Percentiles rank a stretch among this genome's conserved stretches.
Evolutionary conservation across 2,329 filamentous ascomycete species (phyloP).

Genomic region (Fusarium domesticum): DNA sequence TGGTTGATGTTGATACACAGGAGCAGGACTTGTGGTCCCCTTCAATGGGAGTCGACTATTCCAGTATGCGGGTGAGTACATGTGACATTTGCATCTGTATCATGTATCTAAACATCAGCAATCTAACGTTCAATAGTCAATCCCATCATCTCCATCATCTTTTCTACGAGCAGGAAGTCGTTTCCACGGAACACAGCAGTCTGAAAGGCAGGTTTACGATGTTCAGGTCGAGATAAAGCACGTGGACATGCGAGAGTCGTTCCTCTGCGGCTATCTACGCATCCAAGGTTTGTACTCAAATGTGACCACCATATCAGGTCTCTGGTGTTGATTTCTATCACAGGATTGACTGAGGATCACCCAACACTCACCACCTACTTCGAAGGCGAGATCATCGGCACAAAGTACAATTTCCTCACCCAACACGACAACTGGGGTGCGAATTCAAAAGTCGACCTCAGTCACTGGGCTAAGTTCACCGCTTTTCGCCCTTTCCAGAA

Average conservation of each 20-base stretch:
- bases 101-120: slow-evolving; percentile 2
- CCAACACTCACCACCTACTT: slow-evolving; percentile 98
- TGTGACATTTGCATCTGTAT: too few relatives aligned
- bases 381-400: slow-evolving; percentile 95
- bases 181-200: slow-evolving; percentile 88
- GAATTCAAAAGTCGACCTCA: slow-evolving; percentile 83
- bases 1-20: slow-evolving; percentile 23
- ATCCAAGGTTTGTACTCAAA: slow-evolving; percentile 75
- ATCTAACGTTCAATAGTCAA: slow-evolving; percentile 49
- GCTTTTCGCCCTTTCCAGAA: slow-evolving; percentile 75
- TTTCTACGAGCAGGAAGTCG: slow-evolving; percentile 83
- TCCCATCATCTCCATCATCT: slow-evolving; percentile 78
- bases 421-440: slow-evolving; percentile 89
- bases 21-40: slow-evolving; percentile 35
- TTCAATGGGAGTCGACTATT: slow-evolving; percentile 39
- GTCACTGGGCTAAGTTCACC: slow-evolving; percentile 88
- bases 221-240: slow-evolving; percentile 97
- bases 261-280: slow-evolving; percentile 88
- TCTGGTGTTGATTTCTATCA: slow-evolving; percentile 15
- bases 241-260: slow-evolving; percentile 91
- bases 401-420: slow-evolving; percentile 91
- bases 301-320: background rate
- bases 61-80: slow-evolving; percentile 36
- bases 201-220: slow-evolving; percentile 88
- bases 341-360: slow-evolving; percentile 91